Percentiles rank a stretch among this genome's conserved stretches.
Conservation (phyloP, 495 filamentous ascomycete genomes). For the Neurospora sp. region DNA sequence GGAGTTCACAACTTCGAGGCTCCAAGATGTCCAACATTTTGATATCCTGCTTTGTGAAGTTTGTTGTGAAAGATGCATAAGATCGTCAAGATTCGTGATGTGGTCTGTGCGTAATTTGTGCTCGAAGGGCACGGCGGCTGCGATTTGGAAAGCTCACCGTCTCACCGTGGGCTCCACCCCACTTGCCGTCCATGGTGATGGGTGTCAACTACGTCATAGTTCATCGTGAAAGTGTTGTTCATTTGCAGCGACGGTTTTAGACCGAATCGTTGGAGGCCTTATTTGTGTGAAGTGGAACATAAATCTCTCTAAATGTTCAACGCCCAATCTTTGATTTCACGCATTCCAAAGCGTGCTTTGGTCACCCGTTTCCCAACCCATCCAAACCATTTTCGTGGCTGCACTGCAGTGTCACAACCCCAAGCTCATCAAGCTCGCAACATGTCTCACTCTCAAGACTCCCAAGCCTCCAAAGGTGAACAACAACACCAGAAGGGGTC, state of each 20-base stretch:
- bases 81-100: not conserved
- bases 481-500: conserved; percentile 16
- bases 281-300: not conserved
- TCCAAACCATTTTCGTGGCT: not conserved
- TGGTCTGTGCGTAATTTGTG: not conserved
- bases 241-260: not conserved
- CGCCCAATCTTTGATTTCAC: not conserved
- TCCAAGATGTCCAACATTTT: conserved; percentile 45
- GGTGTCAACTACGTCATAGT: not conserved
- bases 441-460: not conserved
- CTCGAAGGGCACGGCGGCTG: not conserved
- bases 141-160: not conserved
- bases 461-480: conserved; percentile 2
- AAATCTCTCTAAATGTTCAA: not conserved
- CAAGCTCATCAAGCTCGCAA: not conserved
- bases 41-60: not conserved
- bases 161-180: not conserved
- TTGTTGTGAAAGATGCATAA: not conserved
- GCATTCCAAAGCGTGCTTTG: not conserved
- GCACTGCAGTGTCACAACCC: not conserved
- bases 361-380: not conserved
- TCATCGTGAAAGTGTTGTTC: not conserved
- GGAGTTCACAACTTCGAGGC: conserved; percentile 35
- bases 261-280: not conserved
- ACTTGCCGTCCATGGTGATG: not conserved